Conservation (phyloP, 768 basidiomycete genomes). For the Pleurotus tuber-regium region DNA sequence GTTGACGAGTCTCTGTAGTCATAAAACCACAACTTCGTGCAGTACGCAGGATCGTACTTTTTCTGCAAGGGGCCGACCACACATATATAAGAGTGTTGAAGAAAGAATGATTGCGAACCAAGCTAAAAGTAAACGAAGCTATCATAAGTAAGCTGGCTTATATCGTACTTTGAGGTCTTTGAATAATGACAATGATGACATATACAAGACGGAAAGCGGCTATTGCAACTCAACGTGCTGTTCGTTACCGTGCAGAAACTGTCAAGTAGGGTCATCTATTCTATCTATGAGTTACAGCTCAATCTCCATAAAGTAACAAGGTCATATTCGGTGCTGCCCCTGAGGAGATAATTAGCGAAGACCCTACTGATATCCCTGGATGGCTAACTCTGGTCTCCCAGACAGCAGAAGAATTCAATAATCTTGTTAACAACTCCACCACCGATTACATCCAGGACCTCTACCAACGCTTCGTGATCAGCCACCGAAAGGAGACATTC, state of each 20-base stretch:
- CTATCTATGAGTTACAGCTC: not conserved
- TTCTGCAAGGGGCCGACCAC: constrained; percentile 5
- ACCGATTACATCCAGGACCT: not conserved
- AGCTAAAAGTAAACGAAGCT: constrained; percentile 12
- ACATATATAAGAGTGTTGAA: constrained; percentile 14
- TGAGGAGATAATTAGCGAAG: not conserved
- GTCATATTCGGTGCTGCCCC: not conserved
- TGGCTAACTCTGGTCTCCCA: not conserved
- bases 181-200: not conserved
- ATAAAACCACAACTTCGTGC: not conserved
- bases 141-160: constrained; percentile 11
- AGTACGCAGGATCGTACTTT: too few relatives aligned
- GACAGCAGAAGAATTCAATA: not conserved
- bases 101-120: constrained; percentile 11
- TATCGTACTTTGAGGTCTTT: not conserved
- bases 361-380: not conserved
- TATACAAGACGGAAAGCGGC: not conserved
- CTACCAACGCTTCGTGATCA: not conserved
- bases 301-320: not conserved
- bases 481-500: not conserved
- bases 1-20: not conserved
- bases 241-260: not conserved
- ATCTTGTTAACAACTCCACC: not conserved
- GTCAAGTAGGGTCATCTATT: not conserved
- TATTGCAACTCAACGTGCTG: not conserved